Evolutionary conservation across 108 stramenopile genomes (phyloP), one percentile per base, ranked within the genome.

Genomic region (Cyclostephanos tholiformis): DNA sequence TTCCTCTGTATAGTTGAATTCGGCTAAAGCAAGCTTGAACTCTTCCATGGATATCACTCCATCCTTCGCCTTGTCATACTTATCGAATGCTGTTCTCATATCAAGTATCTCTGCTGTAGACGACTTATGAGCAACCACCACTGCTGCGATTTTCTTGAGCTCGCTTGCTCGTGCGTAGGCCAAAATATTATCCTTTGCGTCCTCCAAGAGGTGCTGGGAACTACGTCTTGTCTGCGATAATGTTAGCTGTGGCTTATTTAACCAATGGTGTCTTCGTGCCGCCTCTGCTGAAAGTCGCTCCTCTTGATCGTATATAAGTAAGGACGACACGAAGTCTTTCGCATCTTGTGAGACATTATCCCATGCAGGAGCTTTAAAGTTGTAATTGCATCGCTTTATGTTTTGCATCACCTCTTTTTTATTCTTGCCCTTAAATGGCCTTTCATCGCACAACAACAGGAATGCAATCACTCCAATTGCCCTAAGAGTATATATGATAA

Each of bases 51-150:
- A 68, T 59, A 97, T 93, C 20, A 74, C 80, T 8, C 96, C 96
- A 59, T 87, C 72, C 63, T 87, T 84, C 22, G 68, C 63, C 2
- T 72, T 79, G 59, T 93, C 89, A 67, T 72, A 88, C 29, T 75
- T 72, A 10, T 87, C 85, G 70, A 96, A 96, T 41, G 87, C 92
- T 66, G 82, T 83, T 25, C 96, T 79, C 27, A 95, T 78, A 13
- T 89, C 83, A 8, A 87, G 49, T 65, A 93, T 93, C 66, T 93
- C 90, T n/a, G 82, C 77, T 27, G 73, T 62, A 0, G 87, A 83
- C 3, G 84, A 85, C 49, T 84, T 80, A 64, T 90, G 85, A 12
- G 93, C 93, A 20, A 95, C 75, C 11, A 95, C 82, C 70, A 86
- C 87, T 12, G 91, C 66, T n/a, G 88, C 91, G 32, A 95, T 75